These are phyloP conservation scores for Colletotrichum magnum DNA, from an alignment of 2,329 filamentous ascomycete species.

Conservation along the genomic window DNA sequence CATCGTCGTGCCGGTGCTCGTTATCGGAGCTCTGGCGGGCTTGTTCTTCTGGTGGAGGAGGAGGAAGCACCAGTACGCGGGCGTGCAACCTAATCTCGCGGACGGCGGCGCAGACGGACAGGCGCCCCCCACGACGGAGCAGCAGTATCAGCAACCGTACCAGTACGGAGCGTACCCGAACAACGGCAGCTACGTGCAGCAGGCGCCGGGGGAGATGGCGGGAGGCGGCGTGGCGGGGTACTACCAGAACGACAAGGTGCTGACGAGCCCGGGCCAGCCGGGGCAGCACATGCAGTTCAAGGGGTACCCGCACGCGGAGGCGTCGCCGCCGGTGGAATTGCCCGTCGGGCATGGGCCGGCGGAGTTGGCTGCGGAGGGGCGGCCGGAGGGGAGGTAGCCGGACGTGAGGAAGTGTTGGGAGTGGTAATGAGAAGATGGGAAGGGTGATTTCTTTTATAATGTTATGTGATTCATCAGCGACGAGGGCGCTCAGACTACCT, in stretches of 20 bases:
- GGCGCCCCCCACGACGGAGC: neutral
- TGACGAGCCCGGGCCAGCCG: constrained; percentile 11
- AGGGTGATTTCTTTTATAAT: too few relatives aligned
- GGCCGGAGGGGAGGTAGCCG: neutral
- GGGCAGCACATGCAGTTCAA: constrained; percentile 23
- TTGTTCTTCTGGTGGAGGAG: constrained; percentile 32
- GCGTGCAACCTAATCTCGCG: constrained; percentile 18
- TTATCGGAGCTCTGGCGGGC: constrained; percentile 27
- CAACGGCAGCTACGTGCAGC: neutral
- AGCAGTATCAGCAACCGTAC: too few relatives aligned
- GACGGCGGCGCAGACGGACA: constrained; percentile 9
- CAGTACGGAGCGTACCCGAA: too few relatives aligned
- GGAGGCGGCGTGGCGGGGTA: constrained; percentile 18
- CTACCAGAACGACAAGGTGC: constrained; percentile 37
- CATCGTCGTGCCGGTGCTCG: constrained; percentile 17
- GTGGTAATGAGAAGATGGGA: constrained; percentile 2
- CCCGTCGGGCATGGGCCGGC: neutral
- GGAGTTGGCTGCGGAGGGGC: constrained; percentile 5
- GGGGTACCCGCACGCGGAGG: constrained; percentile 15
- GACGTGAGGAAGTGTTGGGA: too few relatives aligned
- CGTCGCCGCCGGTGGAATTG: constrained; percentile 5
- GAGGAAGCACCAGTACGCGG: constrained; percentile 31
- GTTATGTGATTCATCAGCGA: too few relatives aligned
- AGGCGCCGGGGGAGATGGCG: constrained; percentile 24
- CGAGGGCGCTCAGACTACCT: too few relatives aligned